Base-by-base conservation (phyloP, 768 basidiomycete species). In the Rhodocollybia butyracea region DNA sequence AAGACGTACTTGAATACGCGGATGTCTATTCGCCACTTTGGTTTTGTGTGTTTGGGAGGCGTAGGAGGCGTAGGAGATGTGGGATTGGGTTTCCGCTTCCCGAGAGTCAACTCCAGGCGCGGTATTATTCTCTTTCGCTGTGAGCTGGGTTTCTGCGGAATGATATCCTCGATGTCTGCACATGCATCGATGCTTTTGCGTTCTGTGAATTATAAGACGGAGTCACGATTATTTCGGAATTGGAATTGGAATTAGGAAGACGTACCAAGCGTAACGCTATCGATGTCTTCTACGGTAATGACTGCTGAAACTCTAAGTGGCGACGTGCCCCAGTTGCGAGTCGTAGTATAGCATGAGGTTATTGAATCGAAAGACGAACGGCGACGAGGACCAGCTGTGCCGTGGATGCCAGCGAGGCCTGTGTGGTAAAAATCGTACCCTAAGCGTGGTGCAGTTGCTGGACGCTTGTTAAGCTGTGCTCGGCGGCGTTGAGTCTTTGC, bases 261-360 rank as follows among this genome's bases (percentile, higher is more conserved):
- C 53, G 10, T 34, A 54, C 53, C 53, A 19, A 54, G 32, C 3
- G 46, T 21, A 13, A n/a, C n/a, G n/a, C n/a, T 30, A 38, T 54
- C 53, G 32, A 54, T 30, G 11, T 54, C 43, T 22, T 54, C 53
- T 13, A 54, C 53, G 24, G 53, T 38, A 24, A 54, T 54, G 10
- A 46, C 53, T 26, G 53, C 42, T 19, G 53, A 54, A 2, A 54
- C 5, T 22, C 53, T 29, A 11, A 54, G 34, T 11, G 53, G 53
- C 19, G 53, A 54, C 17, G 43, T n/a, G 13, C 41, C 39, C 26
- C 13, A 42, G 11, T 41, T 53, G 39, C 40, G 19, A 13, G 38
- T 30, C 2, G 53, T n/a, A 46, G 42, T 34, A 13, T 21, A n/a
- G 11, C 30, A 17, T 27, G 32, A 36, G 26, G 24, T 29, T n/a